phyloP scores from a whole-genome alignment of 768 basidiomycete genomes.

The Podaxis sp. region DNA sequence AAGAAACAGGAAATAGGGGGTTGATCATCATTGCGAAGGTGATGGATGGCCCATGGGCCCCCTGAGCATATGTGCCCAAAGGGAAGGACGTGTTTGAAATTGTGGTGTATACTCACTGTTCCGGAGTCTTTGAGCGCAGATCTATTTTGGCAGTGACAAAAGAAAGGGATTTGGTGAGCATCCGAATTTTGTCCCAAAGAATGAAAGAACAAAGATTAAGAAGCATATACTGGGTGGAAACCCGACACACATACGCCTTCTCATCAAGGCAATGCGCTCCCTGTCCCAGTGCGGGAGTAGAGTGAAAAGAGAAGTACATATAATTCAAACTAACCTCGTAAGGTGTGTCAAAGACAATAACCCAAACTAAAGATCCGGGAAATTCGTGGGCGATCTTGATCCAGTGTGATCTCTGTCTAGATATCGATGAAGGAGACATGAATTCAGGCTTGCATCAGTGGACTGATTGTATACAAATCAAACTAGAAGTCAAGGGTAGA shows the following conservation, averaged over 20 bases:
- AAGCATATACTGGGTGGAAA: background rate
- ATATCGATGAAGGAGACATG: background rate
- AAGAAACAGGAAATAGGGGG: background rate
- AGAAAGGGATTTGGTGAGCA: background rate
- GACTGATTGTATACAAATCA: background rate
- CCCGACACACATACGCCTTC: background rate
- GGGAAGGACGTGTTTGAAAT: background rate
- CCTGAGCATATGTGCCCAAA: background rate
- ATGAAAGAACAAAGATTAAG: background rate
- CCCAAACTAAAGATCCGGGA: conserved; percentile 63
- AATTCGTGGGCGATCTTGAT: conserved; percentile 69
- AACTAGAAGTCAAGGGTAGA: background rate
- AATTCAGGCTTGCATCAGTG: background rate
- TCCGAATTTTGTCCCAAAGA: background rate
- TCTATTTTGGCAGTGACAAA: conserved; percentile 12
- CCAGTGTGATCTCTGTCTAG: conserved; percentile 73
- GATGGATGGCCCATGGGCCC: too few species aligned
- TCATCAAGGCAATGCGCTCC: background rate
- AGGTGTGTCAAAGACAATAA: conserved; percentile 77
- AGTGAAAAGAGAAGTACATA: background rate
- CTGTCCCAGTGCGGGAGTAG: conserved; percentile 6
- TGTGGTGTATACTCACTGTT: background rate
- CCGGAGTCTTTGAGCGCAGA: conserved; percentile 2
- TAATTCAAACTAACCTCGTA: conserved; percentile 54
- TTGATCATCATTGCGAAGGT: background rate